Conservation (phyloP, 176 grass and related monocot genomes). For the Cenchrus purpureus region DNA sequence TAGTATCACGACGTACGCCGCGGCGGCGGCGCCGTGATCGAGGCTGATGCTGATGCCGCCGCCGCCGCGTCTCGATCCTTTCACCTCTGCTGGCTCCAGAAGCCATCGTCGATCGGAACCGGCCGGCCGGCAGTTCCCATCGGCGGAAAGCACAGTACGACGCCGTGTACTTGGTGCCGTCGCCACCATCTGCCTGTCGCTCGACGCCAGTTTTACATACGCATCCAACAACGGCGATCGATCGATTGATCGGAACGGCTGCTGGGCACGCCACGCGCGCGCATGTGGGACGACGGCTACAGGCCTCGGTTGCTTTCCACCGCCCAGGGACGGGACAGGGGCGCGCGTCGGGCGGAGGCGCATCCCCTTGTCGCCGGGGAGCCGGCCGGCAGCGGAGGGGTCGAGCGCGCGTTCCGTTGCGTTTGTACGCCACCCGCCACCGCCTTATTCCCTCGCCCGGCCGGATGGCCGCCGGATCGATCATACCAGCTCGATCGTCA, state of each 20-base stretch:
- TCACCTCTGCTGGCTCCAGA: neutral
- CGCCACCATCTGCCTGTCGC: neutral
- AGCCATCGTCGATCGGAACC: neutral
- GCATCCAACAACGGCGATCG: neutral
- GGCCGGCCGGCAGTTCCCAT: constrained; percentile 9
- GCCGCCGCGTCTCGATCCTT: neutral
- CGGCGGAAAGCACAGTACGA: constrained; percentile 29
- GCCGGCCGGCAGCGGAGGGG: neutral
- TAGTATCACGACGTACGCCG: too few relatives aligned
- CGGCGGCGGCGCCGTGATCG: neutral
- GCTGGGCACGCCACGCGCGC: too few relatives aligned
- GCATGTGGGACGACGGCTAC: neutral
- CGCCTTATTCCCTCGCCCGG: constrained; percentile 33
- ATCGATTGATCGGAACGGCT: neutral
- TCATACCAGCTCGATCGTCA: neutral
- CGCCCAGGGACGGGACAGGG: neutral
- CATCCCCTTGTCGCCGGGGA: constrained; percentile 42
- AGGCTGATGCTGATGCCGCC: neutral
- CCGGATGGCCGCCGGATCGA: neutral
- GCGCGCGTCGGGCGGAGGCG: constrained; percentile 10
- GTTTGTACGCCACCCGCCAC: constrained; percentile 49
- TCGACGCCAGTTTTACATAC: neutral
- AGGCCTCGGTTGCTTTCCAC: constrained; percentile 19
- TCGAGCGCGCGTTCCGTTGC: constrained; percentile 40
- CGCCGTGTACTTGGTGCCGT: neutral